Conservation (phyloP, 768 basidiomycete species). For the Cubamyces sp. region DNA sequence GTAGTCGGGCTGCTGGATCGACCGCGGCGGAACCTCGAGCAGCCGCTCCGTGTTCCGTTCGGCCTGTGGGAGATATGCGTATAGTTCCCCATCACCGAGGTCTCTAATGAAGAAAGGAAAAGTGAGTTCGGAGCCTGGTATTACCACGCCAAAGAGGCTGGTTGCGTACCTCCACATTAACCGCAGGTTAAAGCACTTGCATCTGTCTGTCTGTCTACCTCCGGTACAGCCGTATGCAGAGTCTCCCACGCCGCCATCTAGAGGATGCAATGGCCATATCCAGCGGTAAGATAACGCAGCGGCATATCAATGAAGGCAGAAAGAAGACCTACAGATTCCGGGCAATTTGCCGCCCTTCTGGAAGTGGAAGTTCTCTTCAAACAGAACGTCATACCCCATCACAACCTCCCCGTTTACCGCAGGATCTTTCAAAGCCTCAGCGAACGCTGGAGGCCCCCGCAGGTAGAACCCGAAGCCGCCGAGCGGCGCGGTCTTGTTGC, state of each 20-base stretch:
- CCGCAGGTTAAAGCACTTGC: constrained; percentile 68
- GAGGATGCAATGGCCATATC: background rate
- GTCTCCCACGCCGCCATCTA: constrained; percentile 61
- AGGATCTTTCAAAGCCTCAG: constrained; percentile 35
- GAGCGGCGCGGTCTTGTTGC: constrained; percentile 43
- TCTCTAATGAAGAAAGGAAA: constrained; percentile 40
- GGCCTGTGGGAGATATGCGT: constrained; percentile 67
- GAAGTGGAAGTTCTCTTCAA: constrained; percentile 66
- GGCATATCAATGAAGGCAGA: background rate
- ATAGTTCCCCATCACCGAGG: constrained; percentile 62
- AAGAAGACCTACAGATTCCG: constrained; percentile 60
- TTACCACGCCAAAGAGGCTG: background rate
- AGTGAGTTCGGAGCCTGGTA: background rate
- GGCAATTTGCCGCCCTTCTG: constrained; percentile 79
- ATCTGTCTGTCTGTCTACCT: constrained; percentile 63
- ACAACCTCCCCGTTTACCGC: constrained; percentile 46
- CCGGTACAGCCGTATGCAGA: constrained; percentile 69
- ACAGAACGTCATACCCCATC: constrained; percentile 69
- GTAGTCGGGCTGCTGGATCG: constrained; percentile 57
- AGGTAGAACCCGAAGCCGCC: constrained; percentile 78
- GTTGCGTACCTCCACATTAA: constrained; percentile 71
- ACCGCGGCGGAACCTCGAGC: constrained; percentile 50
- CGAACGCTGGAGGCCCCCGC: constrained; percentile 52
- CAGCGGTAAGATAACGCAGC: background rate
- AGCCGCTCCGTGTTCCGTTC: constrained; percentile 47